These are phyloP conservation scores for Linnemannia elongata DNA, from an alignment of 192 early-diverging fungal species.

Conservation along the genomic window DNA sequence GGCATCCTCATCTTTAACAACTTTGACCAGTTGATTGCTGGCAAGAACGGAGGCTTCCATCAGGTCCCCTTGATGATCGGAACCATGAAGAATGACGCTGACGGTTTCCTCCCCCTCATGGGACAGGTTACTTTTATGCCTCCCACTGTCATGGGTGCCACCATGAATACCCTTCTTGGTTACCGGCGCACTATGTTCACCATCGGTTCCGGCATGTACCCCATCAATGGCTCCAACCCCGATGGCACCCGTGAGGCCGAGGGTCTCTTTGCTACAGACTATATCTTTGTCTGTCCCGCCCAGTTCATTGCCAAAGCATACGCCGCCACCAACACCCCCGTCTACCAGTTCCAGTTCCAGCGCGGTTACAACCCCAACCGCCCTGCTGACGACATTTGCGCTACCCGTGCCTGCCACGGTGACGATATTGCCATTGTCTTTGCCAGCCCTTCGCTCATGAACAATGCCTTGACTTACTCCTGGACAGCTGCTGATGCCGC, in stretches of 20 bases:
- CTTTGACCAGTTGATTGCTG: slow-evolving; percentile 56
- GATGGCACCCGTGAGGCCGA: slow-evolving; percentile 43
- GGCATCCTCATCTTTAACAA: slow-evolving; percentile 46
- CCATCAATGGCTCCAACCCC: slow-evolving; percentile 39
- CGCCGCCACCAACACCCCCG: slow-evolving; percentile 24
- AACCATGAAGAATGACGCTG: slow-evolving; percentile 55
- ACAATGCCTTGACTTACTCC: slow-evolving; percentile 36
- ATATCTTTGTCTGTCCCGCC: slow-evolving; percentile 49
- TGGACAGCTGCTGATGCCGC: slow-evolving; percentile 52
- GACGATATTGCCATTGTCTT: slow-evolving; percentile 57
- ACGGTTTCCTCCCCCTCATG: slow-evolving; percentile 52
- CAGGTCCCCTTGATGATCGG: slow-evolving; percentile 53
- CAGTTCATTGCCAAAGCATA: slow-evolving; percentile 54
- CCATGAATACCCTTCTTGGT: slow-evolving; percentile 36
- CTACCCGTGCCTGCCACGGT: slow-evolving; percentile 49
- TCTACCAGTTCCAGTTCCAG: slow-evolving; percentile 57
- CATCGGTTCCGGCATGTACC: slow-evolving; percentile 28
- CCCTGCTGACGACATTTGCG: slow-evolving; percentile 34
- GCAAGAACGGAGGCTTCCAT: slow-evolving; percentile 42
- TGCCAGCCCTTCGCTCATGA: slow-evolving; percentile 54
- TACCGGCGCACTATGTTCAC: slow-evolving; percentile 52
- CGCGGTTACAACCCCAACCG: slow-evolving; percentile 45
- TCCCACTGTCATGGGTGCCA: slow-evolving; percentile 34
- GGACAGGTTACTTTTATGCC: slow-evolving; percentile 50
- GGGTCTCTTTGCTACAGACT: slow-evolving; percentile 41